phyloP scores from a whole-genome alignment of 2,329 filamentous ascomycete genomes.

The Aspergillus cejpii region DNA sequence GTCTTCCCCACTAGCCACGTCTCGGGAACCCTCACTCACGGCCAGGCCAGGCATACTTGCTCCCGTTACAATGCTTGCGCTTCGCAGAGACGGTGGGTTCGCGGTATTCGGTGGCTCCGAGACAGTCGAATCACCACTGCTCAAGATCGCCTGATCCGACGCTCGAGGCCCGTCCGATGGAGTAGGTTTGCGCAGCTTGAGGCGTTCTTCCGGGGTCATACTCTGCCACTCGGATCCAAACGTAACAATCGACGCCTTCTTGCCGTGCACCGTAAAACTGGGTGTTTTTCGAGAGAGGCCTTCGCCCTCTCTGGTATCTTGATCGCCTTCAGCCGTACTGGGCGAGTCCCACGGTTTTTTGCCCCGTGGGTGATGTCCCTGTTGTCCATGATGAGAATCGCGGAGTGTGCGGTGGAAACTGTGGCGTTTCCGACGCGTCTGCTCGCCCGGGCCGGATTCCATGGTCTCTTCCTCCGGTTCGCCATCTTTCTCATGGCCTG shows the following conservation, averaged over 20 bases:
- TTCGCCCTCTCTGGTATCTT: slow-evolving; percentile 49
- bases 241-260: slow-evolving; percentile 96
- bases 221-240: slow-evolving; percentile 86
- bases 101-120: slow-evolving; percentile 29
- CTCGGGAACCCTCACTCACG: slow-evolving; percentile 19
- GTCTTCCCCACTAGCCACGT: slow-evolving; percentile 15
- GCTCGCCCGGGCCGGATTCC: slow-evolving; percentile 42
- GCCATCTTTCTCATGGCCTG: slow-evolving; percentile 40
- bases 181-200: slow-evolving; percentile 54
- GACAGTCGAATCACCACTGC: slow-evolving; percentile 23
- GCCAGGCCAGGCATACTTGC: slow-evolving; percentile 42
- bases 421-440: slow-evolving; percentile 64
- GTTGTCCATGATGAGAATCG: slow-evolving; percentile 60
- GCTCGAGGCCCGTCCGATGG: slow-evolving; percentile 34
- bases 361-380: slow-evolving; percentile 59
- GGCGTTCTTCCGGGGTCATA: slow-evolving; percentile 65
- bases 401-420: slow-evolving; percentile 85
- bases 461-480: slow-evolving; percentile 37
- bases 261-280: slow-evolving; percentile 93
- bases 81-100: slow-evolving; percentile 57
- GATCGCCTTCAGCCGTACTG: slow-evolving; percentile 50
- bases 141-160: slow-evolving; percentile 28
- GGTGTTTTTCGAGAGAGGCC: slow-evolving; percentile 71
- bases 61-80: slow-evolving; percentile 60
- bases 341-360: slow-evolving; percentile 71